A percentile compares a stretch with the other conserved stretches of the same genome.
Conservation (phyloP, 805 yeast species). For the Kregervanrija delftensis region DNA sequence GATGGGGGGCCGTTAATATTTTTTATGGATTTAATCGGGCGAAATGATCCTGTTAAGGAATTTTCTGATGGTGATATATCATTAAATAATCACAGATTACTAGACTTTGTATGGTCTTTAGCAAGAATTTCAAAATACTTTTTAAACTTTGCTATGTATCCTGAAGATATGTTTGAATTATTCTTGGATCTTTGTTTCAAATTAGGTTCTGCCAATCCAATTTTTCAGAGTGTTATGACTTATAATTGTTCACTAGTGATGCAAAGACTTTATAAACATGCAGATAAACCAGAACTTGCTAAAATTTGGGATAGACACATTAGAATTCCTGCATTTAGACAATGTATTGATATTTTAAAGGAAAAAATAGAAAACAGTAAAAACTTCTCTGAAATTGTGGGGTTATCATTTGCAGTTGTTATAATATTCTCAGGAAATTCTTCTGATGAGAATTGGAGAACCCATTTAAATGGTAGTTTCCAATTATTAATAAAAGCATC, state of each 20-base stretch:
- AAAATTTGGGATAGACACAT: slow-evolving; percentile 7
- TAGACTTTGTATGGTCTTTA: slow-evolving; percentile 12
- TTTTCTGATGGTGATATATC: neutral
- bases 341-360: slow-evolving; percentile 7
- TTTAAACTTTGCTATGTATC: slow-evolving; percentile 5
- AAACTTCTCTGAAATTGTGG: slow-evolving; percentile 3
- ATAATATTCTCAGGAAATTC: slow-evolving; percentile 10
- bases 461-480: slow-evolving; percentile 9
- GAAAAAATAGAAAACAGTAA: slow-evolving; percentile 3
- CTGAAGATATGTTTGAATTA: slow-evolving; percentile 3
- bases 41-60: slow-evolving; percentile 5
- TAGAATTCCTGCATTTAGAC: slow-evolving; percentile 6
- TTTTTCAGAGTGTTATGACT: slow-evolving; percentile 8
- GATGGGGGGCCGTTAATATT: slow-evolving; percentile 4
- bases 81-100: slow-evolving; percentile 3
- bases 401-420: slow-evolving; percentile 7
- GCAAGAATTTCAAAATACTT: slow-evolving; percentile 5
- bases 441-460: slow-evolving; percentile 8
- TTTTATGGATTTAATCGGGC: slow-evolving; percentile 3
- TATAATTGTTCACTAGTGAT: slow-evolving; percentile 10
- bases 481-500: slow-evolving; percentile 5
- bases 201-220: slow-evolving; percentile 6
- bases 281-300: neutral
- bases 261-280: slow-evolving; percentile 4
- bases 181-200: slow-evolving; percentile 3